phyloP scores from a whole-genome alignment of 2,329 filamentous ascomycete species.

The Cordyceps farinosa region DNA sequence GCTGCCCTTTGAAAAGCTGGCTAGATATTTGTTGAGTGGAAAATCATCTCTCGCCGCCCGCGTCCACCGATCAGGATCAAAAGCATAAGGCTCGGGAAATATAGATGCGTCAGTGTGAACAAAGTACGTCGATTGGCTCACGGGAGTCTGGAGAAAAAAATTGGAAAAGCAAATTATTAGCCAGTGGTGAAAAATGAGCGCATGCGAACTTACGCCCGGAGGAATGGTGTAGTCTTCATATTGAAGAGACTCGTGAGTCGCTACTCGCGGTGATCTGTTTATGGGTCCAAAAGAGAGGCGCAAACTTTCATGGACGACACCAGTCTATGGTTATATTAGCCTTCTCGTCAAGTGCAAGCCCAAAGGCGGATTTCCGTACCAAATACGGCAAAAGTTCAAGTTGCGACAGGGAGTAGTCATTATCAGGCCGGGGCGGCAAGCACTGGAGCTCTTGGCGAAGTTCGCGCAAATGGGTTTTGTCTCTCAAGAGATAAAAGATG shows the following conservation, averaged over 20 bases:
- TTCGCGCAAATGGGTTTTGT: background rate
- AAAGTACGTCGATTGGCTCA: constrained; percentile 1
- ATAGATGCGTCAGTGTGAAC: background rate
- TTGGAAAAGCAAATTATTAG: background rate
- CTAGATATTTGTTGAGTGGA: background rate
- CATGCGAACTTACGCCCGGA: background rate
- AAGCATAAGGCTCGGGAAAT: background rate
- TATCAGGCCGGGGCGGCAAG: background rate
- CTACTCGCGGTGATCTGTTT: background rate
- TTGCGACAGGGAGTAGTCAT: background rate
- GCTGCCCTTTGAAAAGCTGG: background rate
- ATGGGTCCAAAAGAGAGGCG: background rate
- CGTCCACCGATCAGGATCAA: background rate
- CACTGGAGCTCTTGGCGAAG: background rate
- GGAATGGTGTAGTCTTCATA: background rate
- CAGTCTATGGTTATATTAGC: background rate
- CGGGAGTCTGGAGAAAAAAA: background rate
- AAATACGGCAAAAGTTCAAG: background rate
- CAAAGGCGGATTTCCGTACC: background rate
- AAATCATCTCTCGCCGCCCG: background rate
- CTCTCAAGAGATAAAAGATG: background rate
- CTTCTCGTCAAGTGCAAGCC: too few species aligned
- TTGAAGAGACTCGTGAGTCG: background rate
- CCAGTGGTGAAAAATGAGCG: background rate
- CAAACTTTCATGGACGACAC: background rate